Base-by-base conservation (phyloP, 202 grass and related monocot genomes). In the Zizania palustris region DNA sequence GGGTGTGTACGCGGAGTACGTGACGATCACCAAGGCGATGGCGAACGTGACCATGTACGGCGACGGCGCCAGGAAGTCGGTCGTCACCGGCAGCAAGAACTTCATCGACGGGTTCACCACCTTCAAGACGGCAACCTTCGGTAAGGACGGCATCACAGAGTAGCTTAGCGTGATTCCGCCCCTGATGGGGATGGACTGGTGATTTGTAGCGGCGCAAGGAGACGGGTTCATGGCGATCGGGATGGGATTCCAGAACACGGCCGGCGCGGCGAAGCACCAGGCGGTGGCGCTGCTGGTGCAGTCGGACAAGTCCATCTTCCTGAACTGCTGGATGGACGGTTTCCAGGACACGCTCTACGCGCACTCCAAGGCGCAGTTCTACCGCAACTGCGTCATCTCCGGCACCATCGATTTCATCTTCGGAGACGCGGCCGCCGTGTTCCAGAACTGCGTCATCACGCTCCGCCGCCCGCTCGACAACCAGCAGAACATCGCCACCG, bases 271-370 rank as follows among this genome's bases (percentile, higher is more conserved):
- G 64, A 97, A 97, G 78, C 90, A 91, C 88, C 93, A 97, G 76
- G 93, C 90, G 6, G 93, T 97, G 86, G 93, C 93, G 6, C 86
- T 97, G 41, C 86, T 92, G 53, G 90, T 91, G 50, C 81, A 89
- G 38, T 84, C 90, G 3, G 93, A 97, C 77, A 83, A 63, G 45
- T 68, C 90, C 43, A 84, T 93, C 78, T 97, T 97, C 86, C 88
- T 93, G 56, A 93, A 91, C 78, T 93, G 93, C 81, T 59, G 72
- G 18, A 91, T 97, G 88, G 93, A 93, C 35, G 93, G 63, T 38
- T 93, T 85, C 66, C 93, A 97, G 76, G 93, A 97, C 84, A 97
- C 93, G 33, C 88, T 97, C 0, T 97, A 93, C 83, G 90, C 93
- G 80, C 90, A 93, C 80, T 89, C 88, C 71, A 83, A 89, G 71